phyloP scores from a whole-genome alignment of 768 basidiomycete genomes.

The Tulasnella sp. region DNA sequence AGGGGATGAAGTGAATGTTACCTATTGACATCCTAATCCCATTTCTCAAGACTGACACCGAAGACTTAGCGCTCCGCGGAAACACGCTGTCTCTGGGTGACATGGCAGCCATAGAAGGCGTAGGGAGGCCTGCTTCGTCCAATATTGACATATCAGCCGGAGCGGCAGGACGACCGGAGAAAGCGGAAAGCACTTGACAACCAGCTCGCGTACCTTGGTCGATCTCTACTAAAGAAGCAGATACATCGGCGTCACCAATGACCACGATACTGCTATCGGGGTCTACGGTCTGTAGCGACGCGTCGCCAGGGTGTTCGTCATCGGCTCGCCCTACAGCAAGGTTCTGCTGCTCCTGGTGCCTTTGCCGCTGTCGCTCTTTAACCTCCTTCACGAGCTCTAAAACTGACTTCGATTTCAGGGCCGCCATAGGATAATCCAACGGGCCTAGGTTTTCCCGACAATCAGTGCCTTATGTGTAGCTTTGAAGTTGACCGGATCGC shows the following conservation, averaged over 20 bases:
- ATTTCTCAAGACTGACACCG: conserved; percentile 46
- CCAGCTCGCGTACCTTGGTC: conserved; percentile 9
- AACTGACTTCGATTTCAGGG: not conserved
- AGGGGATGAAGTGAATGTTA: too few relatives aligned
- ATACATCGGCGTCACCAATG: not conserved
- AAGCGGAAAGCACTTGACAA: conserved; percentile 24
- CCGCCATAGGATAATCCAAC: too few relatives aligned
- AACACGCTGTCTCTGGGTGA: conserved; percentile 1
- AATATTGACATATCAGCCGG: not conserved
- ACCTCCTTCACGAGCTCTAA: conserved; percentile 2
- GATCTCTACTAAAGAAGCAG: not conserved
- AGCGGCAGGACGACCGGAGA: conserved; percentile 22
- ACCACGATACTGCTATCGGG: not conserved
- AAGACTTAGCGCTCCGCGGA: conserved; percentile 23
- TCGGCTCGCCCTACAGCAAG: not conserved
- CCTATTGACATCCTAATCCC: conserved; percentile 67
- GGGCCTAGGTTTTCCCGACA: too few relatives aligned
- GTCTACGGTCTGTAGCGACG: not conserved
- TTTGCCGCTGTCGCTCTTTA: not conserved
- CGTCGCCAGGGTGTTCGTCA: not conserved
- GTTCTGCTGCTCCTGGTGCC: not conserved
- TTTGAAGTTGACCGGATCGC: too few relatives aligned
- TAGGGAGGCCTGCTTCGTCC: not conserved
- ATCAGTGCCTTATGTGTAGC: too few relatives aligned
- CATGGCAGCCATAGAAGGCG: not conserved